Base-by-base conservation (phyloP, 148 eudicot genomes). In the Simmondsia chinensis region DNA sequence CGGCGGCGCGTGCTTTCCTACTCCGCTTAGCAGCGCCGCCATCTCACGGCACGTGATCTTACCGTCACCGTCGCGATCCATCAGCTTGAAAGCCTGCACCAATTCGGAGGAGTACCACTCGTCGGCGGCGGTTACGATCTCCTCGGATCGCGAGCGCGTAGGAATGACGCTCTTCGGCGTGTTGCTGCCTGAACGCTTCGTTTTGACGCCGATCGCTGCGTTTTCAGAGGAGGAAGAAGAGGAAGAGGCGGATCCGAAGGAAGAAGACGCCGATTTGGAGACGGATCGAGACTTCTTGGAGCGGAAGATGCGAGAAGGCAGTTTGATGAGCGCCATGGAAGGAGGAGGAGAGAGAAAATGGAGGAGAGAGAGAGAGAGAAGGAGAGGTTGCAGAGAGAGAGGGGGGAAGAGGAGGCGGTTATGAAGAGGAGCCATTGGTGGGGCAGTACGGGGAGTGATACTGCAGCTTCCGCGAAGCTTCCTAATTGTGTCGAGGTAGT, bases 11-110 rank as follows among this genome's bases (percentile, higher is more conserved):
- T 46, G 9, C 0, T 26, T 39, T 2, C 71, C 76, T 29, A 83
- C 50, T 6, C 72, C 70, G 45, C 51, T 57, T 16, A 87, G 52
- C 10, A 87, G 22, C 4, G 35, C 12, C 33, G 57, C 69, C 1
- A 87, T 75, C 33, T 87, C 80, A 17, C 46, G 37, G 7, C 43
- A 46, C 4, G 56, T 47, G 9, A 87, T 76, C 39, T 75, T 78
- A 0, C 93, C 93, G 54, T 82, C 86, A 0, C 77, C 77, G 61
- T 82, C 77, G 1, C 39, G 61, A 61, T 82, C 93, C 12, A 82
- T 75, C 44, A 83, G 36, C 20, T 74, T 53, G 54, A 79, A 83
- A 1, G 81, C 82, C 9, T 68, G 60, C 0, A 43, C 64, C 7
- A 70, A 30, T 26, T 82, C 81, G 51, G 27, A 49, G 20, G 34